Evolutionary conservation across 768 basidiomycete genomes (phyloP).

Genomic region (Cyathus striatus): DNA sequence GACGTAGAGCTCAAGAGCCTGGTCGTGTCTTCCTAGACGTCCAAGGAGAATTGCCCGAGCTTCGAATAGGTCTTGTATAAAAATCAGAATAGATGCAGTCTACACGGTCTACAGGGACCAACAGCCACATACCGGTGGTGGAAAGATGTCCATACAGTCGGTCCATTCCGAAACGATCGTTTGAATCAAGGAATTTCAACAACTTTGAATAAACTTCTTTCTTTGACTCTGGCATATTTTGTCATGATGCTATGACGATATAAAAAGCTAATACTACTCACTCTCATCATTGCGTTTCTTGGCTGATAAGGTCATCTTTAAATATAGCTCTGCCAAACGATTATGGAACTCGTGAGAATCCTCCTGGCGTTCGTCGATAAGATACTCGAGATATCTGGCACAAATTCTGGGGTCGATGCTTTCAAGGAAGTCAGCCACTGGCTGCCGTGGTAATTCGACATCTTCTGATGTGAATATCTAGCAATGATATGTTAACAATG

Average conservation of each 20-base stretch:
- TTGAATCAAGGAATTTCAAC: conserved; percentile 68
- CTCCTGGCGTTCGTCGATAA: conserved; percentile 74
- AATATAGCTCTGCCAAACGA: conserved; percentile 82
- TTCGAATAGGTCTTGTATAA: conserved; percentile 72
- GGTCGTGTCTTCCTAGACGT: conserved; percentile 85
- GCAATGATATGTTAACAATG: too few relatives aligned
- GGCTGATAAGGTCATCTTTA: conserved; percentile 57
- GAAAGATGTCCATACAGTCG: conserved; percentile 79
- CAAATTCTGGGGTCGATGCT: conserved; percentile 64
- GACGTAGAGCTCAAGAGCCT: conserved; percentile 92
- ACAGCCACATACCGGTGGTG: conserved; percentile 55
- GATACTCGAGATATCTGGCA: conserved; percentile 77
- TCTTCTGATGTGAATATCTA: conserved; percentile 97
- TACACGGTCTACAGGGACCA: too few relatives aligned
- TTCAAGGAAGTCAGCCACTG: conserved; percentile 77
- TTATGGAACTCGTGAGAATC: conserved; percentile 72
- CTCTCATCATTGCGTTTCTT: conserved; percentile 58
- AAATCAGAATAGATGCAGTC: not conserved
- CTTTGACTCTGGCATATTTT: conserved; percentile 33
- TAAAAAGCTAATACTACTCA: conserved; percentile 21
- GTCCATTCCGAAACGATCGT: conserved; percentile 68
- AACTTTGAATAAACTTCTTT: conserved; percentile 62
- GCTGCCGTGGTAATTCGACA: conserved; percentile 76
- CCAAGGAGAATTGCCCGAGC: conserved; percentile 91
- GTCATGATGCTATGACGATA: conserved; percentile 1